phyloP scores from a whole-genome alignment of 768 basidiomycete species.

The Russula brevipes region DNA sequence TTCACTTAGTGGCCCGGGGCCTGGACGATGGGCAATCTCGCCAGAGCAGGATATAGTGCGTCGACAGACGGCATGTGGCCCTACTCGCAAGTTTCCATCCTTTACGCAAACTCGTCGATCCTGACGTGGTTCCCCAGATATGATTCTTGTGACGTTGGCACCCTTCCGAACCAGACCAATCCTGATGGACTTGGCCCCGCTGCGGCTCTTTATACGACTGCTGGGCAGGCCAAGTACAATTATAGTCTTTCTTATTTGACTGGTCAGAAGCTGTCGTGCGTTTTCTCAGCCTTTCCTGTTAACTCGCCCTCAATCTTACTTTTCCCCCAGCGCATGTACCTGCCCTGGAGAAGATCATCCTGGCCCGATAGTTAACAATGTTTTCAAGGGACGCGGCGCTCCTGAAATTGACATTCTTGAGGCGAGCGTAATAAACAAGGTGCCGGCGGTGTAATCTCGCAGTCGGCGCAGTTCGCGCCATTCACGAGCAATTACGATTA shows the following conservation, averaged over 20 bases:
- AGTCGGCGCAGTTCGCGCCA: conserved; percentile 68
- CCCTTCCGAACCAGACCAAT: conserved; percentile 47
- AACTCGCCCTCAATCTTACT: not conserved
- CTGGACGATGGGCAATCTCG: conserved; percentile 90
- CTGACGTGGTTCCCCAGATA: conserved; percentile 34
- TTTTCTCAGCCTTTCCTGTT: conserved; percentile 5
- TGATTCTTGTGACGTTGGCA: conserved; percentile 55
- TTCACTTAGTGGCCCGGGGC: conserved; percentile 67
- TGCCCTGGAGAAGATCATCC: conserved; percentile 75
- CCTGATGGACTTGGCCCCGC: conserved; percentile 49
- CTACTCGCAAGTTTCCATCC: conserved; percentile 51
- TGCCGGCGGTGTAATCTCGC: conserved; percentile 58
- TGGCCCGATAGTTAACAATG: conserved; percentile 44
- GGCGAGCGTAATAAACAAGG: conserved; percentile 58
- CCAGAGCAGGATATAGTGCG: conserved; percentile 71
- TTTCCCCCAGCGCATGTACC: conserved; percentile 55
- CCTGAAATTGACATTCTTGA: conserved; percentile 85
- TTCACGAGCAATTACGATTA: conserved; percentile 45
- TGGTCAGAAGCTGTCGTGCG: conserved; percentile 72
- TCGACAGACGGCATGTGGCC: conserved; percentile 83
- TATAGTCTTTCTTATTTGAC: conserved; percentile 64
- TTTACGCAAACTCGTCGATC: not conserved
- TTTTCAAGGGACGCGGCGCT: conserved; percentile 53
- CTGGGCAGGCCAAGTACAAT: conserved; percentile 48
- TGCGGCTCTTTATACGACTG: conserved; percentile 52